Conservation (phyloP, 1,284 basidiomycete genomes). For the Pterula multifida region DNA sequence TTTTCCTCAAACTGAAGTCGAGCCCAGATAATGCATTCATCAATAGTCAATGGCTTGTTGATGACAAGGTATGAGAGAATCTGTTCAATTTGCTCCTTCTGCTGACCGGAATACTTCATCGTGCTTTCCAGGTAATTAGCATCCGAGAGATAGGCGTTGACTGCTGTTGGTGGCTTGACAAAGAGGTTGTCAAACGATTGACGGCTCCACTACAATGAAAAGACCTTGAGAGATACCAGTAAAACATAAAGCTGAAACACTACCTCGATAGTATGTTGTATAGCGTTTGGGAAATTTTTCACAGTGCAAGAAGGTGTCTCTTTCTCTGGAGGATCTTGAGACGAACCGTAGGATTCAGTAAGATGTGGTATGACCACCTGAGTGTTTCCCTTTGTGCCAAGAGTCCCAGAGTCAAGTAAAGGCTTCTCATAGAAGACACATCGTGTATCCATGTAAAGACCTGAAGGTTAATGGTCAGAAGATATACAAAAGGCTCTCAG, state of each 20-base stretch:
- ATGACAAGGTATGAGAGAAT: constrained; percentile 88
- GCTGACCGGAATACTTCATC: constrained; percentile 83
- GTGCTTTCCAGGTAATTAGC: constrained; percentile 92
- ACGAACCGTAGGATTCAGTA: constrained; percentile 96
- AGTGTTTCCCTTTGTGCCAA: constrained; percentile 97
- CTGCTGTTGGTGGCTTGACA: constrained; percentile 88
- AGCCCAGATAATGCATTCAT: constrained; percentile 97
- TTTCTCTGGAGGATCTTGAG: constrained; percentile 98
- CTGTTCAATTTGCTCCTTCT: constrained; percentile 84
- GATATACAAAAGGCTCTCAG: not conserved
- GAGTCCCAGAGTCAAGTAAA: constrained; percentile 92
- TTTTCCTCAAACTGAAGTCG: constrained; percentile 92
- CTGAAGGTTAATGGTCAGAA: constrained; percentile 23
- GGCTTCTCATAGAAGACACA: constrained; percentile 98
- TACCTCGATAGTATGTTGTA: constrained; percentile 97
- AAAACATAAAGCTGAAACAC: too few relatives aligned
- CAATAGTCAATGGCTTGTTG: constrained; percentile 88
- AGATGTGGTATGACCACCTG: constrained; percentile 94
- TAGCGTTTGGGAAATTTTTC: constrained; percentile 98
- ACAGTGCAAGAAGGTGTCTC: constrained; percentile 96
- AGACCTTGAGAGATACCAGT: constrained; percentile 3
- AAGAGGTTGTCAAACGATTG: constrained; percentile 90
- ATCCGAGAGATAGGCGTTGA: constrained; percentile 95
- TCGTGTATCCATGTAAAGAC: constrained; percentile 97
- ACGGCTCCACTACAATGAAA: constrained; percentile 73